phyloP scores from a whole-genome alignment of 2,329 filamentous ascomycete species.

The Metarhizium brunneum region DNA sequence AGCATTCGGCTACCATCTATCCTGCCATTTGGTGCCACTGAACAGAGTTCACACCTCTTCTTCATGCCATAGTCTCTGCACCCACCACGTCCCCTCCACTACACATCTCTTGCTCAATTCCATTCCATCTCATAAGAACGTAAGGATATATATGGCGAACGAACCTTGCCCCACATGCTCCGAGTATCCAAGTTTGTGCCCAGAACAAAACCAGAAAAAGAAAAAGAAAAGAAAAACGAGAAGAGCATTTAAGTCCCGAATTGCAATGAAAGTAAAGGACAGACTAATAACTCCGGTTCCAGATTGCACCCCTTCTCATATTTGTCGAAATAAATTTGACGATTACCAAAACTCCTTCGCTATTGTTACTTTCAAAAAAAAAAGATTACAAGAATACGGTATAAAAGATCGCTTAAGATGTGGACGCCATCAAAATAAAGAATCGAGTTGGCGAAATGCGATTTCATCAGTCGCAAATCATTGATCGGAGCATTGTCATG shows the following conservation, averaged over 20 bases:
- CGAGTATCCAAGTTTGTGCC: background rate
- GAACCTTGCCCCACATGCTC: background rate
- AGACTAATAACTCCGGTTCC: background rate
- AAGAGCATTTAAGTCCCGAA: background rate
- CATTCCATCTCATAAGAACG: background rate
- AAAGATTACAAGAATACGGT: background rate
- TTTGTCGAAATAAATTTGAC: background rate
- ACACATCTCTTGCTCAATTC: background rate
- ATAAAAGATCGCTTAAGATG: slow-evolving; percentile 2
- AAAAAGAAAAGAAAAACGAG: background rate
- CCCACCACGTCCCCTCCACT: background rate
- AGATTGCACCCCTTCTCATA: background rate
- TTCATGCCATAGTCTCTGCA: background rate
- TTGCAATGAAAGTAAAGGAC: background rate
- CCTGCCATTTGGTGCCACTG: background rate
- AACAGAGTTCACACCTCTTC: background rate
- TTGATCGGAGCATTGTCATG: background rate
- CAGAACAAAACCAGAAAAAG: background rate
- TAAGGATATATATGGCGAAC: background rate
- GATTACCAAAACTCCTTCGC: slow-evolving; percentile 11
- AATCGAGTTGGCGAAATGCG: background rate
- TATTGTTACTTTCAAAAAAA: slow-evolving; percentile 6
- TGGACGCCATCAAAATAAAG: background rate
- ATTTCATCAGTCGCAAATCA: background rate
- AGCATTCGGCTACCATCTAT: background rate